phyloP scores from a whole-genome alignment of 2,329 filamentous ascomycete species.

The Corinectria fuckeliana region DNA sequence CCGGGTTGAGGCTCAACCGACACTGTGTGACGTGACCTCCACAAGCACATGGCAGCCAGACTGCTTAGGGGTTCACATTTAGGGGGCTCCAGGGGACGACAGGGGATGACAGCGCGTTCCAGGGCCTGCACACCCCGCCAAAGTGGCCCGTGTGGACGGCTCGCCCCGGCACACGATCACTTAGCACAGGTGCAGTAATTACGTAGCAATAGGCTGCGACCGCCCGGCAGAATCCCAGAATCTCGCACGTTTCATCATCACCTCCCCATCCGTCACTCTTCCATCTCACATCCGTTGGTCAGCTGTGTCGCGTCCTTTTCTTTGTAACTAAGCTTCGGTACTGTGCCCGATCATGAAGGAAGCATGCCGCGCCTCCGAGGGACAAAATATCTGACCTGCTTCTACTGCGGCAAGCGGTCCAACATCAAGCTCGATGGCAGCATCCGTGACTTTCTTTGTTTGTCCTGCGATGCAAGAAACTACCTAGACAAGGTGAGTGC shows the following conservation, averaged over 20 bases:
- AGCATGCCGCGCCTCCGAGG: slow-evolving; percentile 53
- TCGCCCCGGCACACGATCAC: slow-evolving; percentile 13
- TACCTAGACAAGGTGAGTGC: slow-evolving; percentile 78
- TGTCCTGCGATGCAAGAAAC: slow-evolving; percentile 84
- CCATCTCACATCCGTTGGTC: not conserved
- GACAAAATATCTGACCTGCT: slow-evolving; percentile 67
- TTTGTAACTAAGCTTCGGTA: not conserved
- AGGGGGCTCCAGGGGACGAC: slow-evolving; percentile 15
- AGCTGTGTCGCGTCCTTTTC: not conserved
- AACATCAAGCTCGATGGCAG: slow-evolving; percentile 62
- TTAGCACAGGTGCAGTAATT: not conserved
- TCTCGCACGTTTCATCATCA: slow-evolving; percentile 23
- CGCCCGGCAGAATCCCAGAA: slow-evolving; percentile 46
- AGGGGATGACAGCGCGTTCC: slow-evolving; percentile 16
- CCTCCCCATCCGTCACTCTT: not conserved
- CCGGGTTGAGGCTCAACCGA: slow-evolving; percentile 8
- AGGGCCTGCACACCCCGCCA: slow-evolving; percentile 15
- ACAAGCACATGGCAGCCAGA: not conserved
- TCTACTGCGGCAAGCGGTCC: slow-evolving; percentile 81
- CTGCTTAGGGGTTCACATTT: not conserved
- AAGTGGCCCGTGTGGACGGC: slow-evolving; percentile 9
- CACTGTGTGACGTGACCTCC: slow-evolving; percentile 24
- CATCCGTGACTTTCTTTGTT: slow-evolving; percentile 73
- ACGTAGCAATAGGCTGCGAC: slow-evolving; percentile 27
- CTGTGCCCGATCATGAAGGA: slow-evolving; percentile 20